Base-by-base conservation (phyloP, 2,329 filamentous ascomycete species). In the Mycogone perniciosa region DNA sequence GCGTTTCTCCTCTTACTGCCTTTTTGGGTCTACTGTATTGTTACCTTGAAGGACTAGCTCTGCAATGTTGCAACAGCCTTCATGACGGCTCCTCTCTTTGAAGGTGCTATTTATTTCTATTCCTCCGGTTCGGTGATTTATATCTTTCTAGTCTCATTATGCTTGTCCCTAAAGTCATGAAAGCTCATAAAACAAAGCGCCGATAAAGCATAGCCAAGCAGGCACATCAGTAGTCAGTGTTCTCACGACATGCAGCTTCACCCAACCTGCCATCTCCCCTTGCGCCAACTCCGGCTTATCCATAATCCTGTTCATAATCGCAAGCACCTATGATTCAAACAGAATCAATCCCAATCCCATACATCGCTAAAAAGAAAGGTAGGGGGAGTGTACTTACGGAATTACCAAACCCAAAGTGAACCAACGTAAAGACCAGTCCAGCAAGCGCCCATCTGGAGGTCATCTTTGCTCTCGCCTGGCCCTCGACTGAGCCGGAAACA, bases 221-320 rank as follows among this genome's bases (percentile, higher is more conserved):
- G 50, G 50, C 31, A 52, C 45, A 31, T 52, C 50, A 7, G 50
- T 52, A 6, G 50, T 52, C 11, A 52, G 35, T n/a, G 50, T 45
- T 10, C 50, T 44, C 29, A 52, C 40, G 3, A 42, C 44, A n/a
- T 52, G 50, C 31, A 52, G 29, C 34, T 30, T 30, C n/a, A 48
- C 48, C 50, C 50, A 52, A 6, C 45, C 44, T 7, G 50, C 45
- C 50, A 52, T 52, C 37, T 52, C 45, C 8, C 44, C 35, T 30
- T 52, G 50, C 7, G 50, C 50, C 35, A 44, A n/a, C 6, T 52
- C 50, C n/a, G 50, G 50, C 8, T 44, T 48, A 20, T 39, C 31
- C 2, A 48, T 30, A 11, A 48, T 52, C 1, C 46, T 40, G 26
- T 52, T 45, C 50, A 52, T 52, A 11, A 48, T 41, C 1, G 30